Conservation (phyloP, 2,329 filamentous ascomycete species). For the Hymenotorrendiella dingleyae region DNA sequence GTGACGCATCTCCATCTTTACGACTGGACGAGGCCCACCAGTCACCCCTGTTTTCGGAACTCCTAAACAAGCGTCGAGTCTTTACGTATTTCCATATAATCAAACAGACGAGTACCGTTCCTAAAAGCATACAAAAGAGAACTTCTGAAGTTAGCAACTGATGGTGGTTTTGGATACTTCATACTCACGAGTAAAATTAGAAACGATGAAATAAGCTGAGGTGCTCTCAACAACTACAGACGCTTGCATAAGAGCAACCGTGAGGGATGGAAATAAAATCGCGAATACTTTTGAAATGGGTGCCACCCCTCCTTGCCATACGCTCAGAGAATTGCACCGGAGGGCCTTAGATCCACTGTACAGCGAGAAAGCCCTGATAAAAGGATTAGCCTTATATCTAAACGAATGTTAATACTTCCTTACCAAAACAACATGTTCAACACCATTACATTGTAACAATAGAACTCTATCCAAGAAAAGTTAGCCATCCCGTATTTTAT, state of each 20-base stretch:
- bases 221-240: conserved; percentile 26
- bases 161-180: background rate
- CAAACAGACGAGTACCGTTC: conserved; percentile 33
- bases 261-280: conserved; percentile 32
- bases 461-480: conserved; percentile 43
- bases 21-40: conserved; percentile 21
- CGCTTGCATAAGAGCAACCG: conserved; percentile 32
- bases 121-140: conserved; percentile 33
- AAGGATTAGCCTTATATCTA: too few relatives aligned
- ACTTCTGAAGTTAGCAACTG: conserved; percentile 28
- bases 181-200: conserved; percentile 35
- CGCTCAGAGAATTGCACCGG: conserved; percentile 24
- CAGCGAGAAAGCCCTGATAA: conserved; percentile 33
- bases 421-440: conserved; percentile 43
- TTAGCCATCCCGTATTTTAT: too few relatives aligned
- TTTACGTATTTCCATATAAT: conserved; percentile 38
- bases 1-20: conserved; percentile 13
- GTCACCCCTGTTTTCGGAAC: conserved; percentile 22
- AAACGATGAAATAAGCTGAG: conserved; percentile 31
- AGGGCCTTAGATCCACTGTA: conserved; percentile 32
- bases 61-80: conserved; percentile 32
- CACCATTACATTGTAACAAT: conserved; percentile 44
- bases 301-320: conserved; percentile 23
- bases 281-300: conserved; percentile 32
- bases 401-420: too few relatives aligned